These are phyloP conservation scores for Xylariaceae sp. DNA, from an alignment of 2,329 filamentous ascomycete genomes.

Conservation along the genomic window DNA sequence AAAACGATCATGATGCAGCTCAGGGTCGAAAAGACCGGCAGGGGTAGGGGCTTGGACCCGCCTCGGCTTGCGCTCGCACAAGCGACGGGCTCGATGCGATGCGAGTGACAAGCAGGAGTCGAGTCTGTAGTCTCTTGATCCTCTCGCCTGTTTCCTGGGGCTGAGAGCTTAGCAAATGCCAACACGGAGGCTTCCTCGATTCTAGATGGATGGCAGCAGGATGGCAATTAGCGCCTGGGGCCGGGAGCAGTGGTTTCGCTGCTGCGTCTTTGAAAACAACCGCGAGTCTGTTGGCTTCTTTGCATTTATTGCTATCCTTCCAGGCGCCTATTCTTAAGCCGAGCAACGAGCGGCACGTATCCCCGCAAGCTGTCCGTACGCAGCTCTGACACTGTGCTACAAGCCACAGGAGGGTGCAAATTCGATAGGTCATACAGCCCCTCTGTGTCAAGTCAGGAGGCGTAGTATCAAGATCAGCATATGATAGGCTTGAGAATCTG, in stretches of 20 bases:
- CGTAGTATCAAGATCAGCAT: not conserved
- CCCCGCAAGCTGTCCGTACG: not conserved
- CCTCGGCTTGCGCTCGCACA: constrained; percentile 15
- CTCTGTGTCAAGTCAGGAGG: constrained; percentile 9
- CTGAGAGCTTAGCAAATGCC: too few species aligned
- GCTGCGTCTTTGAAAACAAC: not conserved
- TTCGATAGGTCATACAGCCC: constrained; percentile 9
- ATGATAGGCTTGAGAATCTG: constrained; percentile 1
- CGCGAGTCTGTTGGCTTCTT: constrained; percentile 7
- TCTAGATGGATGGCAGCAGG: not conserved
- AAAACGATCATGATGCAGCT: constrained; percentile 32
- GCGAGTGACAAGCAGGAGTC: too few species aligned
- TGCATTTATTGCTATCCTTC: constrained; percentile 10
- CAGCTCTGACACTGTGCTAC: constrained; percentile 8
- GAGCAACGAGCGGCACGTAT: not conserved
- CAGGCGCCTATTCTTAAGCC: constrained; percentile 11
- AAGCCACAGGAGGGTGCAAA: constrained; percentile 15
- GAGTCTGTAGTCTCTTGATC: too few species aligned
- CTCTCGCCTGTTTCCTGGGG: too few species aligned
- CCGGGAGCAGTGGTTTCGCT: not conserved
- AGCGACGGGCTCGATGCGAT: not conserved
- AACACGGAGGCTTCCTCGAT: too few species aligned
- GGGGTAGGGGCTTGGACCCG: constrained; percentile 22
- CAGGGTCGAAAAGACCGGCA: constrained; percentile 23
- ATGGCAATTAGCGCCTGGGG: not conserved